A percentile compares a stretch with the other conserved stretches of the same genome.
These are phyloP conservation scores for Pogostemon cablin DNA, from an alignment of 257 asterid genomes.

Conservation along the genomic window DNA sequence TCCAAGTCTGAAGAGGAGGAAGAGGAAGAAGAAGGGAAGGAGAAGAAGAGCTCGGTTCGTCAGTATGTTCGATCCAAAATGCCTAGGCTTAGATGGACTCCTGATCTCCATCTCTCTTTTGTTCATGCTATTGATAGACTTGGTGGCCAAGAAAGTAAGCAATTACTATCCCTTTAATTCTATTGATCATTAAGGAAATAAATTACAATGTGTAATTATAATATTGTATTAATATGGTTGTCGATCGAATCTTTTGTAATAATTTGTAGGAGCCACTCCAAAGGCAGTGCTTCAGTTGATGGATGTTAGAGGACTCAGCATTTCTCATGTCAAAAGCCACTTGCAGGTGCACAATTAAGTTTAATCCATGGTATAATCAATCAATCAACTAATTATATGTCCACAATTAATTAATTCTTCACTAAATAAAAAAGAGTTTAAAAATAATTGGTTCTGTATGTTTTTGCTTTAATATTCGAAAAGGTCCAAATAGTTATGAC, in stretches of 20 bases:
- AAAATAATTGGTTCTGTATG: too few species aligned
- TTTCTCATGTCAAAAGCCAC: conserved; percentile 96
- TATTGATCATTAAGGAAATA: background rate
- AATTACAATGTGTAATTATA: background rate
- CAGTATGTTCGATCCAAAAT: conserved; percentile 75
- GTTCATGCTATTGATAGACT: conserved; percentile 83
- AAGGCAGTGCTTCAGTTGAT: conserved; percentile 90
- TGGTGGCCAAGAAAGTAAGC: conserved; percentile 98
- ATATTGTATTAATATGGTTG: background rate
- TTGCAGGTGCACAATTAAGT: conserved; percentile 61
- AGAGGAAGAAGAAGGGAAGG: conserved; percentile 30
- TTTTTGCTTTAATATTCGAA: too few species aligned
- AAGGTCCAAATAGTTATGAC: too few species aligned
- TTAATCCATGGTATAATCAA: background rate
- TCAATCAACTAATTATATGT: too few species aligned
- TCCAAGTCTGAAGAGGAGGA: conserved; percentile 23
- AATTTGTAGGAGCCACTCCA: conserved; percentile 83
- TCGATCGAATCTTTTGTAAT: background rate
- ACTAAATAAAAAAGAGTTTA: too few species aligned
- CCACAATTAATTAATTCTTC: too few species aligned
- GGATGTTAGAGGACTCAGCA: conserved; percentile 85
- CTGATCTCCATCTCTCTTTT: conserved; percentile 83
- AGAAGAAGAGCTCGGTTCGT: conserved; percentile 51
- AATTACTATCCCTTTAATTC: background rate
- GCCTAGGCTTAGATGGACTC: conserved; percentile 97